These are phyloP conservation scores for Aulographum hederae DNA, from an alignment of 2,329 filamentous ascomycete genomes.

Conservation along the genomic window DNA sequence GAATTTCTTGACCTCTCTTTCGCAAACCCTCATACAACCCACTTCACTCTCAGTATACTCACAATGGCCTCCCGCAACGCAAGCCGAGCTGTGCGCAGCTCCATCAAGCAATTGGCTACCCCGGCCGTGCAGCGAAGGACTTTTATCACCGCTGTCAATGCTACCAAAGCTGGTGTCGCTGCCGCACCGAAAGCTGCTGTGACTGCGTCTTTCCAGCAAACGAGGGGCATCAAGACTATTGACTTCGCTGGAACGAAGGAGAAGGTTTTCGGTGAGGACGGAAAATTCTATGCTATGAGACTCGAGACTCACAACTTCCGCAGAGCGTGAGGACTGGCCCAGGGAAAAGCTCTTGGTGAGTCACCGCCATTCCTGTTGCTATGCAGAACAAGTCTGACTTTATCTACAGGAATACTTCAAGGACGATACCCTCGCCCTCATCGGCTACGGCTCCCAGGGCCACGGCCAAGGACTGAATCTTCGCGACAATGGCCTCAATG, in stretches of 20 bases:
- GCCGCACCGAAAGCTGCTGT: conserved; percentile 27
- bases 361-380: conserved; percentile 15
- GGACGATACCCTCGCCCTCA: conserved; percentile 96
- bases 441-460: conserved; percentile 95
- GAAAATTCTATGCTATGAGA: not conserved
- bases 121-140: conserved; percentile 34
- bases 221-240: conserved; percentile 91
- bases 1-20: too few relatives aligned
- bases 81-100: conserved; percentile 39
- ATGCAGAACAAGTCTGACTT: conserved; percentile 2
- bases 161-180: conserved; percentile 26
- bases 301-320: conserved; percentile 8
- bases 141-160: conserved; percentile 38
- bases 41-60: not conserved
- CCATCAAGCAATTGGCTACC: conserved; percentile 36
- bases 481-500: conserved; percentile 97
- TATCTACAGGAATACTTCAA: conserved; percentile 84
- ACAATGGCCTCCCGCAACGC: conserved; percentile 65
- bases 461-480: conserved; percentile 99
- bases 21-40: too few relatives aligned
- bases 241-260: conserved; percentile 95
- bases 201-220: conserved; percentile 40
- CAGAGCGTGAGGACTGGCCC: conserved; percentile 97
- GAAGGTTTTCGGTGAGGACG: conserved; percentile 64
- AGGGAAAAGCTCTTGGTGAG: conserved; percentile 90